A percentile compares a stretch with the other conserved stretches of the same genome.
Evolutionary conservation across 495 filamentous ascomycete genomes (phyloP).

Genomic region (Pseudevernia furfuracea): DNA sequence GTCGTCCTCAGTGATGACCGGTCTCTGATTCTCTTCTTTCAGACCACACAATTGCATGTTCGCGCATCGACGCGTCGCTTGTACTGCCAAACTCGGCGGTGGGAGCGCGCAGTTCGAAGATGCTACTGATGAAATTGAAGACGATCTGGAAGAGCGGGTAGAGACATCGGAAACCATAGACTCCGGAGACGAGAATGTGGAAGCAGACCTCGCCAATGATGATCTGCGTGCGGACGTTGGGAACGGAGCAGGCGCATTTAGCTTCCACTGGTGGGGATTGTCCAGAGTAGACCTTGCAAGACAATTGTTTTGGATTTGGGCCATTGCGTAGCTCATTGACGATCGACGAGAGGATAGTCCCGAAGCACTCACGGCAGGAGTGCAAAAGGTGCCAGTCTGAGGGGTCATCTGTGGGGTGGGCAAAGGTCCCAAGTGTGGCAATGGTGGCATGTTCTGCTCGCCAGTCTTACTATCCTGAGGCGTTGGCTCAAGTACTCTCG

Average conservation of each 20-base stretch:
- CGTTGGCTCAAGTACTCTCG: conserved; percentile 54
- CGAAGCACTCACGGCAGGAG: conserved; percentile 83
- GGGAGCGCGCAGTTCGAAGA: conserved; percentile 57
- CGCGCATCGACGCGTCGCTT: conserved; percentile 76
- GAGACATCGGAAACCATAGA: conserved; percentile 85
- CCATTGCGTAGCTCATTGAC: conserved; percentile 75
- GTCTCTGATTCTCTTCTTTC: conserved; percentile 26
- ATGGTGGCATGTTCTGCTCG: conserved; percentile 39
- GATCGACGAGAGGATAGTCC: conserved; percentile 46
- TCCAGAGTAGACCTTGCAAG: conserved; percentile 56
- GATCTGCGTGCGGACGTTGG: conserved; percentile 55
- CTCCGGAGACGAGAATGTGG: conserved; percentile 75
- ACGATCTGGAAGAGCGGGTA: conserved; percentile 40
- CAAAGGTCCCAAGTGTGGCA: conserved; percentile 57
- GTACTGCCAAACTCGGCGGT: conserved; percentile 62
- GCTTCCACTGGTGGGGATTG: conserved; percentile 47
- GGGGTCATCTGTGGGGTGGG: conserved; percentile 78
- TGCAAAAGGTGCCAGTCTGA: conserved; percentile 62
- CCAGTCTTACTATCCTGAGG: conserved; percentile 32
- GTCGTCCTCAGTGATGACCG: conserved; percentile 8
- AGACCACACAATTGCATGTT: conserved; percentile 40
- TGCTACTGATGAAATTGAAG: conserved; percentile 47
- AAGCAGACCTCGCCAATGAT: conserved; percentile 68
- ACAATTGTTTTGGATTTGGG: conserved; percentile 58
- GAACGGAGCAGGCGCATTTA: conserved; percentile 41